Percentiles rank a stretch among this genome's conserved stretches.
Evolutionary conservation across 2,329 filamentous ascomycete genomes (phyloP).

Genomic region (Cladophialophora bantiana): DNA sequence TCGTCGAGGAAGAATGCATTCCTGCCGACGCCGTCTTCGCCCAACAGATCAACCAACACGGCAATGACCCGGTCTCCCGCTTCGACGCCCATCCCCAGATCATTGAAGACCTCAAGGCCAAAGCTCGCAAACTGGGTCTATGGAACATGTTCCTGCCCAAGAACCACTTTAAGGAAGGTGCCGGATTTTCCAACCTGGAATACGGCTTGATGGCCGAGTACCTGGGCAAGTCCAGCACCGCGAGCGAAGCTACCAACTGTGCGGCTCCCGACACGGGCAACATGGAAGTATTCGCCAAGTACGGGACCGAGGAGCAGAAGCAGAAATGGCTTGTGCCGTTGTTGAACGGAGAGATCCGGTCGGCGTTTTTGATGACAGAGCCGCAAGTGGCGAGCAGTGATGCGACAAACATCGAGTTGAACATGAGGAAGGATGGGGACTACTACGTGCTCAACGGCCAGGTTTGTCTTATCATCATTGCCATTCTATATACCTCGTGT

Average conservation of each 20-base stretch:
- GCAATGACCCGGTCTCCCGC: constrained; percentile 66
- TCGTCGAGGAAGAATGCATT: constrained; percentile 95
- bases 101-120: constrained; percentile 86
- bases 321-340: constrained; percentile 80
- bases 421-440: constrained; percentile 81
- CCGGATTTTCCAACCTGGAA: constrained; percentile 85
- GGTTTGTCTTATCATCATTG: constrained; percentile 24
- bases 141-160: constrained; percentile 99
- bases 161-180: constrained; percentile 93
- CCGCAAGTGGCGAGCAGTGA: constrained; percentile 87
- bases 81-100: constrained; percentile 82
- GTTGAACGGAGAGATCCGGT: constrained; percentile 83
- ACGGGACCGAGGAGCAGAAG: constrained; percentile 77
- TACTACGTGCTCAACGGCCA: constrained; percentile 87
- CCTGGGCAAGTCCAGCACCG: constrained; percentile 82
- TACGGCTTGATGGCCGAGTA: constrained; percentile 98
- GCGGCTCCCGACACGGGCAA: constrained; percentile 91
- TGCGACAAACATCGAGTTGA: constrained; percentile 89
- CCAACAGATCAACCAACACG: constrained; percentile 69
- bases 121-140: constrained; percentile 81
- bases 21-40: constrained; percentile 81
- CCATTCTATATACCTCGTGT: neutral
- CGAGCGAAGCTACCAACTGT: constrained; percentile 88
- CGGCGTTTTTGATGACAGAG: constrained; percentile 94
- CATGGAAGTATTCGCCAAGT: constrained; percentile 94